These are phyloP conservation scores for Phytopythium sindhum DNA, from an alignment of 352 stramenopile species.

Conservation along the genomic window DNA sequence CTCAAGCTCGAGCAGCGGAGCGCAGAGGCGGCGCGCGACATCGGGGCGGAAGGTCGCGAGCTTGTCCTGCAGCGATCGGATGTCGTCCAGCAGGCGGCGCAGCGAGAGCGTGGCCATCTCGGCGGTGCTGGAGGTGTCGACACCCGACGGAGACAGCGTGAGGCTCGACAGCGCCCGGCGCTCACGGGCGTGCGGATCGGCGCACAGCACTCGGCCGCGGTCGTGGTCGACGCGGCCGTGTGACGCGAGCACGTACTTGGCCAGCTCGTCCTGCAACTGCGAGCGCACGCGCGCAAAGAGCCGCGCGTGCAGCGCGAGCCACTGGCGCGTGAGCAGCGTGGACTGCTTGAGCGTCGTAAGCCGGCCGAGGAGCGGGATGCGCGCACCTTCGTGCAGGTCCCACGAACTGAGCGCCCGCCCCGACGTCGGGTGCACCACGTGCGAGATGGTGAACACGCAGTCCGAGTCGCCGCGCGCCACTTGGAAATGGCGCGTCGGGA, in stretches of 20 bases:
- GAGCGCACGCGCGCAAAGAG: conserved; percentile 29
- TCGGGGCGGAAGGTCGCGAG: conserved; percentile 57
- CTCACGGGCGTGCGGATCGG: conserved; percentile 36
- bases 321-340: conserved; percentile 70
- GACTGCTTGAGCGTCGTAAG: conserved; percentile 70
- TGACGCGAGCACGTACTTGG: conserved; percentile 57
- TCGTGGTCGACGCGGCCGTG: conserved; percentile 21
- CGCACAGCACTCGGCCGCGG: conserved; percentile 40
- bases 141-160: not conserved
- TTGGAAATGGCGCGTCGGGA: conserved; percentile 62
- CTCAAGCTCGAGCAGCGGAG: conserved; percentile 29
- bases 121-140: conserved; percentile 1
- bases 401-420: conserved; percentile 48
- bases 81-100: conserved; percentile 42
- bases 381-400: conserved; percentile 67
- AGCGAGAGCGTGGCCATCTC: conserved; percentile 28
- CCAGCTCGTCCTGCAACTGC: conserved; percentile 47
- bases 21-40: conserved; percentile 45
- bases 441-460: conserved; percentile 77
- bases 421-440: conserved; percentile 38
- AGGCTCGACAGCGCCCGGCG: conserved; percentile 1
- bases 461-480: conserved; percentile 58
- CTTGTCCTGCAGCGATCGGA: conserved; percentile 35
- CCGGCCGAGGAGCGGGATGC: conserved; percentile 54
- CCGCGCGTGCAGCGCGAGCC: conserved; percentile 54